Evolutionary conservation across 768 basidiomycete species (phyloP).

Genomic region (Mycena leptocephala): DNA sequence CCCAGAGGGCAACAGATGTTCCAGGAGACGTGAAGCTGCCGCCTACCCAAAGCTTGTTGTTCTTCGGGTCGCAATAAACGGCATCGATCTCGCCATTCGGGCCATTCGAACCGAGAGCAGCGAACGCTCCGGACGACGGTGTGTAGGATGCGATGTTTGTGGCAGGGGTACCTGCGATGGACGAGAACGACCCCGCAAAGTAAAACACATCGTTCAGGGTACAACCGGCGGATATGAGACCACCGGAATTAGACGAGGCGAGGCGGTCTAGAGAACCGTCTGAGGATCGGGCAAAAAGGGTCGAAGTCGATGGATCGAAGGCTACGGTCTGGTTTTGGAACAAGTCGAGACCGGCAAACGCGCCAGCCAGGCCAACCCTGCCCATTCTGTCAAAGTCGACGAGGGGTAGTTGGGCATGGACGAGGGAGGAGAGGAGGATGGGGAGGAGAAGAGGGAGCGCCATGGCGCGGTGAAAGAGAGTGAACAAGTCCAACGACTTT

Average conservation of each 20-base stretch:
- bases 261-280: slow-evolving; percentile 80
- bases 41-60: slow-evolving; percentile 83
- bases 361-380: slow-evolving; percentile 88
- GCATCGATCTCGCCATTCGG: slow-evolving; percentile 84
- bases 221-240: slow-evolving; percentile 84
- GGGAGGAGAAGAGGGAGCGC: slow-evolving; percentile 42
- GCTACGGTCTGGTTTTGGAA: slow-evolving; percentile 73
- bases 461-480: slow-evolving; percentile 24
- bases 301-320: slow-evolving; percentile 81
- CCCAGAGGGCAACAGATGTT: slow-evolving; percentile 81
- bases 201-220: slow-evolving; percentile 79
- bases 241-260: slow-evolving; percentile 87
- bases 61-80: slow-evolving; percentile 82
- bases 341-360: slow-evolving; percentile 90
- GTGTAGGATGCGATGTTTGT: slow-evolving; percentile 87
- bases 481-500: slow-evolving; percentile 9
- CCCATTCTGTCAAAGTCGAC: slow-evolving; percentile 92
- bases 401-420: slow-evolving; percentile 63
- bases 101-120: slow-evolving; percentile 76
- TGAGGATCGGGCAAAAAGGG: slow-evolving; percentile 75
- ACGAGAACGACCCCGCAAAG: slow-evolving; percentile 88
- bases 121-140: slow-evolving; percentile 69
- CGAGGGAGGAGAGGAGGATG: slow-evolving; percentile 49
- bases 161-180: slow-evolving; percentile 72
- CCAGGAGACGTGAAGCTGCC: slow-evolving; percentile 82